A percentile compares a stretch with the other conserved stretches of the same genome.
Evolutionary conservation across 495 filamentous ascomycete genomes (phyloP).

Genomic region (Penicillium chermesinum): DNA sequence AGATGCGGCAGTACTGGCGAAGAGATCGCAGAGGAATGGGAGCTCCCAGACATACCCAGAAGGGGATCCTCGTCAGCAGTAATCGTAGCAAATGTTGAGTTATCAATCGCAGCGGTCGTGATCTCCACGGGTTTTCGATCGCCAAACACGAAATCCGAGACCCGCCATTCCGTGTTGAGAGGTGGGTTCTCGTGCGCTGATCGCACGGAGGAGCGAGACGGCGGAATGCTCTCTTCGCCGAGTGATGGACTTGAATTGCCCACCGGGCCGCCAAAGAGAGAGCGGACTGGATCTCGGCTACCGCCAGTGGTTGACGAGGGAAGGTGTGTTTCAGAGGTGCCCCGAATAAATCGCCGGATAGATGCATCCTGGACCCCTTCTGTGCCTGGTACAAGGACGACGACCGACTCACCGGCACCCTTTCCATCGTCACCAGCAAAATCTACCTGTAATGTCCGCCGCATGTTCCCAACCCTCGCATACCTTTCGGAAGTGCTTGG

Average conservation of each 20-base stretch:
- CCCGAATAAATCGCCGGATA: slow-evolving; percentile 48
- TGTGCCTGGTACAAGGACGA: slow-evolving; percentile 67
- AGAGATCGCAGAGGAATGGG: slow-evolving; percentile 53
- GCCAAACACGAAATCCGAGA: slow-evolving; percentile 53
- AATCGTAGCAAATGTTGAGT: slow-evolving; percentile 64
- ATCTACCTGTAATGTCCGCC: slow-evolving; percentile 77
- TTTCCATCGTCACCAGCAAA: slow-evolving; percentile 75
- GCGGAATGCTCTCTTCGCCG: slow-evolving; percentile 12
- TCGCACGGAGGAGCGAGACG: slow-evolving; percentile 29
- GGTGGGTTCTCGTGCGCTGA: slow-evolving; percentile 12
- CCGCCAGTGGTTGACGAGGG: slow-evolving; percentile 9
- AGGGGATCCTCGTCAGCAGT: slow-evolving; percentile 73
- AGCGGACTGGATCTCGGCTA: slow-evolving; percentile 10
- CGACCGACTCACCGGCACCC: slow-evolving; percentile 65
- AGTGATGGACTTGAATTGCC: slow-evolving; percentile 5
- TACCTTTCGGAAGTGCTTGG: slow-evolving; percentile 69
- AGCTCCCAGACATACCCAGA: slow-evolving; percentile 49
- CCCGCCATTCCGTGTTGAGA: slow-evolving; percentile 50
- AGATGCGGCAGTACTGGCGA: slow-evolving; percentile 52
- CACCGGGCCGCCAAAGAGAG: slow-evolving; percentile 35
- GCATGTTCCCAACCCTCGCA: slow-evolving; percentile 94
- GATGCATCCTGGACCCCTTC: slow-evolving; percentile 48
- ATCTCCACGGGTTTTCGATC: slow-evolving; percentile 52
- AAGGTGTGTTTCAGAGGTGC: slow-evolving; percentile 6
- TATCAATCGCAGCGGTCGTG: slow-evolving; percentile 69